Evolutionary conservation across 116 monocot genomes (phyloP), one percentile per base, ranked within the genome.

Genomic region (Papilionanthe hybrid): DNA sequence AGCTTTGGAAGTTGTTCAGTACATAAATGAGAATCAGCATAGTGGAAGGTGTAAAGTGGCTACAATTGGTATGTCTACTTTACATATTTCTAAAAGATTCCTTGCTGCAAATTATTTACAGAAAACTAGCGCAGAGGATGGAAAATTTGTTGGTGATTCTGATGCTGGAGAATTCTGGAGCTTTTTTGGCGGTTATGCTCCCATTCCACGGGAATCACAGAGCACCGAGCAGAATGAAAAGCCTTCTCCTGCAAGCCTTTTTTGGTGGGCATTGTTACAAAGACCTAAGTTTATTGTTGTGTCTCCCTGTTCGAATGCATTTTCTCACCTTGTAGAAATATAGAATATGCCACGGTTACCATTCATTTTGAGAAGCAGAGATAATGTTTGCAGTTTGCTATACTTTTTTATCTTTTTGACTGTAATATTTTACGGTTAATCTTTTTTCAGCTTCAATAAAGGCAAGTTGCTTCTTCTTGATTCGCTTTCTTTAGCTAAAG

Each of bases 151-250:
- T 75, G 84, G 80, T 65, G 89, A 91, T 85, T 73, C 83, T 68
- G 81, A 86, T 50, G 84, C 85, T 78, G 91, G 88, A 63, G 89
- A 91, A 17, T 91, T 91, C 65, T 91, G 91, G 91, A 81, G 74
- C 81, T 78, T 91, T 50, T 91, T 91, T 83, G 91, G 91, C 45
- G 91, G 91, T 29, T 86, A 84, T 85, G 91, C 91, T 73, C 91
- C 91, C 28, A 84, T 91, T 79, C 28, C 84, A 73, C 41, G 83
- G 37, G 75, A 82, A 69, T 18, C 15, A 23, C 66, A 75, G 53
- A 48, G 37, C 37, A 67, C 48, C 22, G 56, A 55, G 25, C n/a
- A 55, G 55, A 48, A 57, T 37, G n/a, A 49, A 19, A 27, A 45
- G 12, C 44, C 9, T 27, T 42, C 44, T 75, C 48, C 80, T 68